Base-by-base conservation (phyloP, 345 rosid genomes). In the Crucihimalaya himalaica region DNA sequence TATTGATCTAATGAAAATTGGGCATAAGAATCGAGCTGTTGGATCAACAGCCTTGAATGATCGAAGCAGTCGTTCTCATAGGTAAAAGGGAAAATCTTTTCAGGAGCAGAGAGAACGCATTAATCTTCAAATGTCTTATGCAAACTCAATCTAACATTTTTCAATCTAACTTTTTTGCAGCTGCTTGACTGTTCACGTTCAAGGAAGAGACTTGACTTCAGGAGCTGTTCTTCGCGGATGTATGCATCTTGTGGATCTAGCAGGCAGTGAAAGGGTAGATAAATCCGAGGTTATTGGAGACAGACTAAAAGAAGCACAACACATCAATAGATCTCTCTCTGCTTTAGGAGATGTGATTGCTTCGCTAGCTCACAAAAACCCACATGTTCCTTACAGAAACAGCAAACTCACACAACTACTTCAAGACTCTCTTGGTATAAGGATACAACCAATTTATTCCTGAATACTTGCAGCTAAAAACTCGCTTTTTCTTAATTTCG, bases 321-420 rank as follows among this genome's bases (percentile, higher is more conserved):
- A 94, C 57, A 94, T 94, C 48, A 94, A 94, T 71, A 88, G 25
- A 77, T 94, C 98, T 45, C 91, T 94, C n/a, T 94, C 98, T 35
- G 98, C 98, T 72, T 75, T 94, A 65, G 98, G 98, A 35, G 99
- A 95, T 78, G 99, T 95, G 72, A 91, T 95, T 59, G 86, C 99
- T 71, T 92, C 99, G n/a, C 91, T 94, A 72, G 93, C 98, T 15
- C 98, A 91, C 45, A 91, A 92, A 83, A 94, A 91, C 79, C 89
- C 97, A 1, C 98, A 93, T 80, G 97, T 93, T 28, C 98, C 98
- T 52, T 91, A 93, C 78, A 76, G 98, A 80, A 93, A 94, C 82
- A 94, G 98, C 88, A 94, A 94, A 73, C 96, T 94, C 69, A 94
- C 98, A 34, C 98, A 94, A 63, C 84, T 94, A 45, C 97, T 94